Base-by-base conservation (phyloP, 2,329 filamentous ascomycete species). In the Botryotinia calthae region DNA sequence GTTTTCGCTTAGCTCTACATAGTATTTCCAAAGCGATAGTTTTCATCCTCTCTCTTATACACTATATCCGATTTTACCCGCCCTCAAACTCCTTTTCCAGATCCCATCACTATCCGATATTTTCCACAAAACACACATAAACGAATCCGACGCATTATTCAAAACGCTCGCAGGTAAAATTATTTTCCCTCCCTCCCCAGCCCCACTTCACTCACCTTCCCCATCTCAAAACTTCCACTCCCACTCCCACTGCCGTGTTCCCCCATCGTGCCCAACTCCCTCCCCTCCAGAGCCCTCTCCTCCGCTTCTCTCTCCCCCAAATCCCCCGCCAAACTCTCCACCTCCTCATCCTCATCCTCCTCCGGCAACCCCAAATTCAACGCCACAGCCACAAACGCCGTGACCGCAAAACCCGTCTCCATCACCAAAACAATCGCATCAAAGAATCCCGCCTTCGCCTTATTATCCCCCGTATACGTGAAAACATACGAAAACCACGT, bases 401-500 rank as follows among this genome's bases (percentile, higher is more conserved):
- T 91, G 31, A 97, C 85, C 0, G 91, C 90, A 75, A 92, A 93
- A 0, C 92, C 91, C 0, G 91, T 94, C 82, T 91, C 87, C 87
- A 94, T 90, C 73, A 94, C 85, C 58, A 95, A 83, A 7, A 87
- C 86, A 73, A 94, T 90, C 69, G 93, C 92, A 78, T 95, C 90
- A 73, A 92, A 87, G 82, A 96, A 94, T 3, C 93, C 93, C 64
- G 86, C 83, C 3, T 95, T 87, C 5, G 87, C 86, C 74, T 85
- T 86, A 82, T 95, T 93, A 74, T 85, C 82, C 18, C 92, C 93
- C 0, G 81, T 80, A 79, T 95, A 95, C 5, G 90, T 91, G 80
- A 96, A 94, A 70, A 96, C 88, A 74, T 87, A 86, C 74, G 83
- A 81, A 79, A 93, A 94, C 85, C 92, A 94, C 44, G 82, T 87